These are phyloP conservation scores for Cymodocea nodosa DNA, from an alignment of 116 monocot species.

Conservation along the genomic window DNA sequence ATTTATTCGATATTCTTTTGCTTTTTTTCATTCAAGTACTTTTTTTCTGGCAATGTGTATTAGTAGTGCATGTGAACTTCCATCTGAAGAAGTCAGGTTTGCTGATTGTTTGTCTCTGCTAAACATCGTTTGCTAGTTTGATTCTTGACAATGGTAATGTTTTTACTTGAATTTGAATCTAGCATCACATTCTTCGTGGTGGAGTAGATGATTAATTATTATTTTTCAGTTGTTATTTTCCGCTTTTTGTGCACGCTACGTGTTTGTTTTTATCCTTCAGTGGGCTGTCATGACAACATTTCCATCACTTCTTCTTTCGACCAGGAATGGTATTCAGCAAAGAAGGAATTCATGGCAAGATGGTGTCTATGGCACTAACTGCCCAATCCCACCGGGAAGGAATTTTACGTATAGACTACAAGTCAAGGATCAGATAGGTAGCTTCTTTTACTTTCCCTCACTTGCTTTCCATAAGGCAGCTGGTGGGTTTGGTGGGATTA, in stretches of 20 bases:
- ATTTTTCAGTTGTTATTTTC: background rate
- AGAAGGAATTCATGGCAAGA: conserved; percentile 84
- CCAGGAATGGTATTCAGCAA: conserved; percentile 81
- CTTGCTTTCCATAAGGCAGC: conserved; percentile 83
- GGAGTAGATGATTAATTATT: background rate
- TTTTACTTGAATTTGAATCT: no score
- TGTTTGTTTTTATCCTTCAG: background rate
- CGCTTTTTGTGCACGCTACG: background rate
- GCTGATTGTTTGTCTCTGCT: no score
- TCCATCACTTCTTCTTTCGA: background rate
- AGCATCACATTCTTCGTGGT: no score
- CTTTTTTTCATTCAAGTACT: no score
- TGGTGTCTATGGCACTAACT: conserved; percentile 75
- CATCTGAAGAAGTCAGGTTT: no score
- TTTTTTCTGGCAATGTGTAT: no score
- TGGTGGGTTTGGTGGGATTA: conserved; percentile 74
- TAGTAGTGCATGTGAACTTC: background rate
- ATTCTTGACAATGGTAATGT: background rate
- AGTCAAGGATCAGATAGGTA: conserved; percentile 84
- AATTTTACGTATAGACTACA: conserved; percentile 79
- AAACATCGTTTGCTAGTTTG: background rate
- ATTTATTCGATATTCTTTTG: no score
- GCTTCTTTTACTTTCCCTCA: conserved; percentile 77
- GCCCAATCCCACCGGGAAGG: conserved; percentile 63
- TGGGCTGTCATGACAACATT: background rate